Evolutionary conservation across 768 basidiomycete species (phyloP), one percentile per base, ranked within the genome.

Genomic region (Tephrocybe rancida): DNA sequence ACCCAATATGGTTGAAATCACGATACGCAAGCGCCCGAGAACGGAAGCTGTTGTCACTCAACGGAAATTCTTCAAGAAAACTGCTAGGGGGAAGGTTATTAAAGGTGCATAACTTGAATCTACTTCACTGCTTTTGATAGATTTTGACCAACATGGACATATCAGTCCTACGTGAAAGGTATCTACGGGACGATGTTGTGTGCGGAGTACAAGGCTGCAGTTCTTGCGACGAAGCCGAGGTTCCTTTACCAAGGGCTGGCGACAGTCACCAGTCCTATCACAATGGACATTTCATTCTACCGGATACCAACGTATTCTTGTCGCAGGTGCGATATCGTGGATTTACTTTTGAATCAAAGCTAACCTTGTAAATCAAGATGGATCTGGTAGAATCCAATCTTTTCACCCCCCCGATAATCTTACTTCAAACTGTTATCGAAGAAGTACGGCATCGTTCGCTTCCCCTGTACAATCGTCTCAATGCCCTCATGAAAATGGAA

Each of bases 11-110:
- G 63, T 64, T 2, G 63, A 64, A 25, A 92, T 94, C 30, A 85
- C 83, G 3, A 86, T 93, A 34, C 73, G 84, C 19, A 93, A 90
- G 60, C 77, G 91, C 49, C 80, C 87, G 14, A 76, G 77, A 38
- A 76, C 83, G 4, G 92, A 93, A 65, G 88, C 86, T 1, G 80
- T 83, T 11, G 66, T 89, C 2, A 90, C 91, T 0, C 92, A 92
- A 62, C 86, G 90, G 55, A 96, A 93, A 67, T 98, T 95, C 71
- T 90, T 95, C 79, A 96, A 92, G 71, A 98, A 98, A 73, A 98
- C 97, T 0, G 89, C 91, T 0, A 76, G 84, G 61, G 97, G 97
- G 14, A 95, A 95, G 65, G 92, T 99, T 18, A 84, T 95, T 64
- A 97, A 95, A 77, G 89, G 95, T 93, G 44, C 39, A 77, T 42